Percentiles rank a stretch among this genome's conserved stretches.
These are phyloP conservation scores for Dendrocalamus latiflorus DNA, from an alignment of 202 grass and related monocot species.

Conservation along the genomic window DNA sequence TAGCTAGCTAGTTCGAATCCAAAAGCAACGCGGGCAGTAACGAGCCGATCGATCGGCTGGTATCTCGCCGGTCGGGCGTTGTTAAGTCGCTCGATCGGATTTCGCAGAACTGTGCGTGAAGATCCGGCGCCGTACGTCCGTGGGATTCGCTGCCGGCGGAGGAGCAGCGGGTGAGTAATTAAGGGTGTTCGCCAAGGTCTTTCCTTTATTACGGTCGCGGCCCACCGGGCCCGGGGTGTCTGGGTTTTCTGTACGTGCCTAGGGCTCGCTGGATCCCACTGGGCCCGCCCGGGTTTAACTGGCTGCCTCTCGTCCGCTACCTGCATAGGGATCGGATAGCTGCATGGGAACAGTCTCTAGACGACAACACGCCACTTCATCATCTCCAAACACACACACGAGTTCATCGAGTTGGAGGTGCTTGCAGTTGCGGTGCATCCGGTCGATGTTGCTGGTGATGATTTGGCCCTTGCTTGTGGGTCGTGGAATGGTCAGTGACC, in stretches of 20 bases:
- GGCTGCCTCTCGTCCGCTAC: neutral
- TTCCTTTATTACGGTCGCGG: neutral
- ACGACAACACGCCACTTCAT: neutral
- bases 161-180: neutral
- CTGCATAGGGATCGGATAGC: neutral
- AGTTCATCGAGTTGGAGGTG: neutral
- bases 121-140: slow-evolving; percentile 4
- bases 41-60: neutral
- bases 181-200: neutral
- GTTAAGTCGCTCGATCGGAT: neutral
- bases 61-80: neutral
- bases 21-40: neutral
- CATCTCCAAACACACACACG: neutral
- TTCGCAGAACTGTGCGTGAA: neutral
- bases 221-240: neutral
- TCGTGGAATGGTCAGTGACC: neutral
- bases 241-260: neutral
- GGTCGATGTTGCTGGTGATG: neutral
- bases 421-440: neutral
- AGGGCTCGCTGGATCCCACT: neutral
- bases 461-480: neutral
- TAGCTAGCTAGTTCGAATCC: neutral
- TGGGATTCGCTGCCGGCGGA: slow-evolving; percentile 23
- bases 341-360: neutral
- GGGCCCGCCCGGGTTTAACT: neutral